Conservation (phyloP, 768 basidiomycete species). For the Rhodotorula paludigena region DNA sequence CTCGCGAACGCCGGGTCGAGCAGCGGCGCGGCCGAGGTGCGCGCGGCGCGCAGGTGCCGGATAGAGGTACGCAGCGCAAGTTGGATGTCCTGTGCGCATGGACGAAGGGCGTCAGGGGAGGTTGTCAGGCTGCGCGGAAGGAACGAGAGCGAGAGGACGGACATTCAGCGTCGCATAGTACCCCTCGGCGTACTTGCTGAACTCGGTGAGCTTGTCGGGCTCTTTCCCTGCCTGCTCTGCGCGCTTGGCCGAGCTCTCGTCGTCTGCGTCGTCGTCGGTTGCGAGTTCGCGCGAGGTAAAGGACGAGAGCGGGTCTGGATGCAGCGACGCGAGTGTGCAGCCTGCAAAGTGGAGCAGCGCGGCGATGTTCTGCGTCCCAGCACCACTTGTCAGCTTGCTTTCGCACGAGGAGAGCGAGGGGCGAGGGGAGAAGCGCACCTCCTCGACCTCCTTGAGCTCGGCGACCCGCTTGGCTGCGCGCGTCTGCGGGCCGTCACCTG, state of each 20-base stretch:
- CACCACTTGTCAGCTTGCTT: no score
- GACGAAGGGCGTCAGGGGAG: not conserved
- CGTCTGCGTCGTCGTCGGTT: constrained; percentile 14
- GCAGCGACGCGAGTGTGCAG: constrained; percentile 32
- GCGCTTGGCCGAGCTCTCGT: not conserved
- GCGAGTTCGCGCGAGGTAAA: constrained; percentile 29
- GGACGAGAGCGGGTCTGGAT: constrained; percentile 30
- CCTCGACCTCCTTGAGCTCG: constrained; percentile 33
- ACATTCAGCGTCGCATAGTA: constrained; percentile 36
- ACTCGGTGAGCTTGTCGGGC: constrained; percentile 14
- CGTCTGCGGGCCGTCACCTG: no score
- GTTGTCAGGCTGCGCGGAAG: not conserved
- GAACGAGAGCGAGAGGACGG: not conserved
- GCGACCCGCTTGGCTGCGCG: constrained; percentile 29
- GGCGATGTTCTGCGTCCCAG: constrained; percentile 18
- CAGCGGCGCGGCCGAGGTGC: constrained; percentile 19
- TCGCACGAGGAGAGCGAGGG: not conserved
- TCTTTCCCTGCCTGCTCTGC: not conserved
- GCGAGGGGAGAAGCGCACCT: constrained; percentile 18
- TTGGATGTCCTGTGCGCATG: constrained; percentile 30
- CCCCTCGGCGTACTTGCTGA: constrained; percentile 31
- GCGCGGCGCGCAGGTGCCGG: constrained; percentile 29
- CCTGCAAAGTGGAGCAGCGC: constrained; percentile 33
- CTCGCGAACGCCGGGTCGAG: constrained; percentile 27
- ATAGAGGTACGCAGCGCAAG: constrained; percentile 34